These are phyloP conservation scores for Nectriaceae sp. DNA, from an alignment of 2,329 filamentous ascomycete species.

Conservation along the genomic window DNA sequence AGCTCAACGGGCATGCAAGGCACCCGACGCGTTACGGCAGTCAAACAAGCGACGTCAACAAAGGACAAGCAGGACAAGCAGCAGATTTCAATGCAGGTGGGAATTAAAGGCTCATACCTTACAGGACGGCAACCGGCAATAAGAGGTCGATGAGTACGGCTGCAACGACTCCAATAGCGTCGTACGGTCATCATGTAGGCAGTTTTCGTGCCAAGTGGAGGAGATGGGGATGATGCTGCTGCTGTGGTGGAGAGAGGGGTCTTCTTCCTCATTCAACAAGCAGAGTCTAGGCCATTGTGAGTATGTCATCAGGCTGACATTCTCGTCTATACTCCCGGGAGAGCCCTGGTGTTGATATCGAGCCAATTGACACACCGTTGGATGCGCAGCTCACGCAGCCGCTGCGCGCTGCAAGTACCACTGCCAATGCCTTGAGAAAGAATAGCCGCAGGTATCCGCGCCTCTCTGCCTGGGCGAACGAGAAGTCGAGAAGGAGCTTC, in stretches of 20 bases:
- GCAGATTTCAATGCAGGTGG: not conserved
- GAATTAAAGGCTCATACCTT: slow-evolving; percentile 8
- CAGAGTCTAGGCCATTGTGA: not conserved
- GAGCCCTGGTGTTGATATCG: not conserved
- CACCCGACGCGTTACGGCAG: slow-evolving; percentile 2
- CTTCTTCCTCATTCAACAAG: not conserved
- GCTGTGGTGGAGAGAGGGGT: not conserved
- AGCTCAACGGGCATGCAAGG: slow-evolving; percentile 16
- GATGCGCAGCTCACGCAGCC: not conserved
- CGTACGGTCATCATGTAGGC: not conserved
- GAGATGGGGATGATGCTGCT: no score
- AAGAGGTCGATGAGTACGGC: slow-evolving; percentile 1
- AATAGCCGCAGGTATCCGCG: not conserved
- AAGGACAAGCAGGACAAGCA: not conserved
- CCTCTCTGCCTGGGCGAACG: not conserved
- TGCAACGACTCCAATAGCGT: not conserved
- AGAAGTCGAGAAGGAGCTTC: not conserved
- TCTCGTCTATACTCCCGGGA: no score
- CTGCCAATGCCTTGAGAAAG: not conserved
- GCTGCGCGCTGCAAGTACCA: not conserved
- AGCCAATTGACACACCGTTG: not conserved
- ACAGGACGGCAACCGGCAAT: slow-evolving; percentile 4
- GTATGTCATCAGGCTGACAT: no score
- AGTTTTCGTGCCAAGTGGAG: slow-evolving; percentile 8
- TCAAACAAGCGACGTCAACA: not conserved